Percentiles rank a stretch among this genome's conserved stretches.
Conservation (phyloP, 371 early-diverging fungal species). For the Mucor racemosus region DNA sequence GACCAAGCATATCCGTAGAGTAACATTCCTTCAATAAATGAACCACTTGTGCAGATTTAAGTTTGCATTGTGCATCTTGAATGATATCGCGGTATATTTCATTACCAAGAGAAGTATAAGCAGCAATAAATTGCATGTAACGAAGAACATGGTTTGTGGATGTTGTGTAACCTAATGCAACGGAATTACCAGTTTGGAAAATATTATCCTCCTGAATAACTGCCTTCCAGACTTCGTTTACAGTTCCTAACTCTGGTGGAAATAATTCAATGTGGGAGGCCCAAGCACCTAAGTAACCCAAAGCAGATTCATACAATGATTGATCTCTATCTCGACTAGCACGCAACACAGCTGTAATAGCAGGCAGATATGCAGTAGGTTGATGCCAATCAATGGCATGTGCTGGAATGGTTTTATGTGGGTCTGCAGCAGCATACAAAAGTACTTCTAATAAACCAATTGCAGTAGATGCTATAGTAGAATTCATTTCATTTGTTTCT, state of each 20-base stretch:
- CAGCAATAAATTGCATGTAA: slow-evolving; percentile 32
- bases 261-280: slow-evolving; percentile 46
- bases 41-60: slow-evolving; percentile 14
- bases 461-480: slow-evolving; percentile 27
- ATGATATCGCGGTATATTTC: not conserved
- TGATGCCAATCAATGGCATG: slow-evolving; percentile 67
- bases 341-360: slow-evolving; percentile 32
- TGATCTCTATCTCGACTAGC: slow-evolving; percentile 5
- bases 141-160: slow-evolving; percentile 25
- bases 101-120: slow-evolving; percentile 13
- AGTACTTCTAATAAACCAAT: slow-evolving; percentile 38
- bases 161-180: slow-evolving; percentile 22
- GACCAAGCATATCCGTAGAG: slow-evolving; percentile 27
- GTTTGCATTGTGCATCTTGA: not conserved
- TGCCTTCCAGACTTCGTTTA: slow-evolving; percentile 30
- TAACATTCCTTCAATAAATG: slow-evolving; percentile 18
- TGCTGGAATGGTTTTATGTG: slow-evolving; percentile 57
- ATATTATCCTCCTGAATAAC: slow-evolving; percentile 16
- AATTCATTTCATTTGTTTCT: not conserved
- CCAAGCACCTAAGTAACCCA: slow-evolving; percentile 60
- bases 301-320: slow-evolving; percentile 34
- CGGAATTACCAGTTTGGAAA: slow-evolving; percentile 21
- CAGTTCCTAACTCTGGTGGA: slow-evolving; percentile 26
- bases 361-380: slow-evolving; percentile 50
- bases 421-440: slow-evolving; percentile 59